These are phyloP conservation scores for Santalum album DNA, from an alignment of 164 flowering plant species.

Conservation along the genomic window DNA sequence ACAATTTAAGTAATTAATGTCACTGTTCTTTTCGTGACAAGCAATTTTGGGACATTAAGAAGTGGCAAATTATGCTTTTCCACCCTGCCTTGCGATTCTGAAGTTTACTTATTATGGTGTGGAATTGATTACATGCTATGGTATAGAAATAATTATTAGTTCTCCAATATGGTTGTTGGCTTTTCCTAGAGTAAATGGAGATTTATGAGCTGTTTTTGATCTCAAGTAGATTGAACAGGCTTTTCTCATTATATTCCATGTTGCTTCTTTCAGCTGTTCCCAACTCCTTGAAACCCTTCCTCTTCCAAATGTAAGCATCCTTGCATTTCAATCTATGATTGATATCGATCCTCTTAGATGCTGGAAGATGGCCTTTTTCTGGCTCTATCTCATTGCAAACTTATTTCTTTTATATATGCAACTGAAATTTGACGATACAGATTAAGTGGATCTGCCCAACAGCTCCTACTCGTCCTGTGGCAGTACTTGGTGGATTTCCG, in stretches of 20 bases:
- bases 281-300: slow-evolving; percentile 64
- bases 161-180: not conserved
- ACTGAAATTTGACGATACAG: slow-evolving; percentile 23
- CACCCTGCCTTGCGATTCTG: not conserved
- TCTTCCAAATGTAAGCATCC: slow-evolving; percentile 55
- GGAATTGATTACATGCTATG: no score
- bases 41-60: not conserved
- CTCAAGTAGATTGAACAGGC: not conserved
- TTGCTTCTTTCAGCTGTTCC: slow-evolving; percentile 44
- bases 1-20: not conserved
- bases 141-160: not conserved
- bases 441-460: slow-evolving; percentile 81
- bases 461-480: slow-evolving; percentile 72
- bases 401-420: not conserved
- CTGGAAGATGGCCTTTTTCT: not conserved
- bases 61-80: not conserved
- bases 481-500: slow-evolving; percentile 57
- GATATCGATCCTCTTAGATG: not conserved
- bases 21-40: not conserved
- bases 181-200: no score
- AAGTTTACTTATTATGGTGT: no score
- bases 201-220: no score
- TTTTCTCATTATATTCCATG: slow-evolving; percentile 1
- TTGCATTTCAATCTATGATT: not conserved
- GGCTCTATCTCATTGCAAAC: not conserved